Percentiles rank a stretch among this genome's conserved stretches.
These are phyloP conservation scores for Flaveria sonorensis DNA, from an alignment of 129 eudicot species.

Conservation along the genomic window DNA sequence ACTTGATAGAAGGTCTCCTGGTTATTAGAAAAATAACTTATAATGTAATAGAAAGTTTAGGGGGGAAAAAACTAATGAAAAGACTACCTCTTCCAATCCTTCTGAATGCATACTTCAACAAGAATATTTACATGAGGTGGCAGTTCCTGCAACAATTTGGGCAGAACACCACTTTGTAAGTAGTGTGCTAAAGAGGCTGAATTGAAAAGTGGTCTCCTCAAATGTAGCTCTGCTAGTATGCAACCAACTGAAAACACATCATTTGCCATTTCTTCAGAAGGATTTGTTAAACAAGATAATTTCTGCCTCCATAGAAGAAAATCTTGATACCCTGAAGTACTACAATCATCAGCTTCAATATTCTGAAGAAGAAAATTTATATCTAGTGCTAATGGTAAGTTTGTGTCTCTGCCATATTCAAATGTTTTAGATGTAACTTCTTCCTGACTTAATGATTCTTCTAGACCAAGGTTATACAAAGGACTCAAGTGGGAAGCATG, in stretches of 20 bases:
- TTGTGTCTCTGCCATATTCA: conserved; percentile 30
- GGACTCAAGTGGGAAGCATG: conserved; percentile 79
- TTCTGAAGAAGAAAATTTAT: conserved; percentile 63
- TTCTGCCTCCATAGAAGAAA: conserved; percentile 73
- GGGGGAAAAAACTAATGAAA: background rate
- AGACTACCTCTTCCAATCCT: conserved; percentile 73
- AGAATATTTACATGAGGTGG: conserved; percentile 66
- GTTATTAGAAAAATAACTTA: conserved; percentile 11
- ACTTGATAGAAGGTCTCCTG: conserved; percentile 89
- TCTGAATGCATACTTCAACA: conserved; percentile 85
- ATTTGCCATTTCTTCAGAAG: conserved; percentile 48
- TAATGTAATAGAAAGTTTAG: background rate
- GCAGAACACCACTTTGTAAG: conserved; percentile 65
- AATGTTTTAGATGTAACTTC: conserved; percentile 17
- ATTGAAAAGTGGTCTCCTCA: conserved; percentile 82
- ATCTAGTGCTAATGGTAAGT: conserved; percentile 43
- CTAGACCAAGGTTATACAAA: conserved; percentile 35
- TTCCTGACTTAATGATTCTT: conserved; percentile 25
- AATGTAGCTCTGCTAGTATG: conserved; percentile 82
- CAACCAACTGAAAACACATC: conserved; percentile 90
- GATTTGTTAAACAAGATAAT: conserved; percentile 28
- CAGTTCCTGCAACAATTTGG: conserved; percentile 60
- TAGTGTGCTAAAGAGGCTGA: conserved; percentile 51
- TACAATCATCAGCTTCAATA: conserved; percentile 68
- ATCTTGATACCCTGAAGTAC: conserved; percentile 74